Percentiles rank a stretch among this genome's conserved stretches.
phyloP scores from a whole-genome alignment of 2,329 filamentous ascomycete genomes.

The Exophiala spinifera region DNA sequence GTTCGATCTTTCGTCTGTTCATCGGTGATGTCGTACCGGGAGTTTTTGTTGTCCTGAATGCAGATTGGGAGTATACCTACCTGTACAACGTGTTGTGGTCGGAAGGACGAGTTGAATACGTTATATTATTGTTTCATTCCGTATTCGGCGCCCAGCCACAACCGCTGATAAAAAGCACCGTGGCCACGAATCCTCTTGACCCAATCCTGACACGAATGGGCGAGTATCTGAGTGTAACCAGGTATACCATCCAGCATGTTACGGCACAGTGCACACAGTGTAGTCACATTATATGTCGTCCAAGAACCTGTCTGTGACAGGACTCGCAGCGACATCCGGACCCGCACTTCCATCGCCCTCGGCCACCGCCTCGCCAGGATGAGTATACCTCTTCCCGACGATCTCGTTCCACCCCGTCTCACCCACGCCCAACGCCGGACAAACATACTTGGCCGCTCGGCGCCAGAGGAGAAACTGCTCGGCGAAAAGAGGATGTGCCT shows the following conservation, averaged over 20 bases:
- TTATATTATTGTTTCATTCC: neutral
- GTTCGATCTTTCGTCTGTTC: too few relatives aligned
- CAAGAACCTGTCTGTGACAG: neutral
- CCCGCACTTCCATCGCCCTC: neutral
- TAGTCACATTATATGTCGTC: neutral
- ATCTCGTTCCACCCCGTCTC: neutral
- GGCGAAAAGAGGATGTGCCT: constrained; percentile 8
- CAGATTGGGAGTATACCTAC: neutral
- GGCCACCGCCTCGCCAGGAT: neutral
- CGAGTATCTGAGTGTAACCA: too few relatives aligned
- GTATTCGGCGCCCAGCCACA: too few relatives aligned
- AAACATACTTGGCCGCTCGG: constrained; percentile 2
- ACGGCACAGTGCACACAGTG: neutral
- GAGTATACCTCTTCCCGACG: constrained; percentile 1
- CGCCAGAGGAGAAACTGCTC: constrained; percentile 11
- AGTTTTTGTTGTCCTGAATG: too few relatives aligned
- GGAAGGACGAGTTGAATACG: neutral
- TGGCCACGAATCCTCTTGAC: too few relatives aligned
- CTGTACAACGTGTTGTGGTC: neutral
- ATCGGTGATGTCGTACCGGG: too few relatives aligned
- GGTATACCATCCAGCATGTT: too few relatives aligned
- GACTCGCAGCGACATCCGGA: neutral
- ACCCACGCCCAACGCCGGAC: neutral
- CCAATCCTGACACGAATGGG: too few relatives aligned
- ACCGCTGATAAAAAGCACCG: too few relatives aligned